phyloP scores from a whole-genome alignment of 805 yeast genomes.

The Metschnikowia reukaufii region DNA sequence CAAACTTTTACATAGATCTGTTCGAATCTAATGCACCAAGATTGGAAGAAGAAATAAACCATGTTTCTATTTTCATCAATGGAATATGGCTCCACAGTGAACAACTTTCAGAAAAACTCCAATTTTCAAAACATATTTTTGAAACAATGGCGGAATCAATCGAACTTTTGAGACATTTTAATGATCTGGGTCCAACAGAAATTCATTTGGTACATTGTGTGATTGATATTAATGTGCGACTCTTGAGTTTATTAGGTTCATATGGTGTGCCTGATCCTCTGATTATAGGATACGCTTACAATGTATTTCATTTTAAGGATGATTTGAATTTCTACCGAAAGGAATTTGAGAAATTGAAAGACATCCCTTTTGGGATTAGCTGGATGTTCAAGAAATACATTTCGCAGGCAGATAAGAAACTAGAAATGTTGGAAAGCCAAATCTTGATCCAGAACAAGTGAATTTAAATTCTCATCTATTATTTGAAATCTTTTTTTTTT shows the following conservation, averaged over 20 bases:
- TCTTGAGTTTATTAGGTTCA: background rate
- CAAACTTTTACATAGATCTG: no score
- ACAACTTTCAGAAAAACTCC: background rate
- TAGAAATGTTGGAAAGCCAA: background rate
- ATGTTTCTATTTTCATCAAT: background rate
- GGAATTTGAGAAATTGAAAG: background rate
- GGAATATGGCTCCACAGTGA: no score
- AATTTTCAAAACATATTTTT: background rate
- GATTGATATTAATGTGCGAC: background rate
- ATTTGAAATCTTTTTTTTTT: no score
- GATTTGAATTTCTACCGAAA: background rate
- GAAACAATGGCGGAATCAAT: background rate
- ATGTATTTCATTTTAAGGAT: background rate
- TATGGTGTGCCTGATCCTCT: background rate
- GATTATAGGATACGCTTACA: background rate
- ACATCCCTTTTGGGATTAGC: background rate
- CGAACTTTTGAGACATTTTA: conserved; percentile 1
- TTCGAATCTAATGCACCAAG: no score
- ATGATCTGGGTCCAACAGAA: background rate
- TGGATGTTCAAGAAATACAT: background rate
- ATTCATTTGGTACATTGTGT: background rate
- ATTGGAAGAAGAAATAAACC: no score
- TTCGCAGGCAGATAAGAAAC: background rate
- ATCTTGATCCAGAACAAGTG: background rate
- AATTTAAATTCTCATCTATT: no score